Evolutionary conservation across 23 red algal species (phyloP), one percentile per base, ranked within the genome.

Genomic region (Gracilariopsis chorda): DNA sequence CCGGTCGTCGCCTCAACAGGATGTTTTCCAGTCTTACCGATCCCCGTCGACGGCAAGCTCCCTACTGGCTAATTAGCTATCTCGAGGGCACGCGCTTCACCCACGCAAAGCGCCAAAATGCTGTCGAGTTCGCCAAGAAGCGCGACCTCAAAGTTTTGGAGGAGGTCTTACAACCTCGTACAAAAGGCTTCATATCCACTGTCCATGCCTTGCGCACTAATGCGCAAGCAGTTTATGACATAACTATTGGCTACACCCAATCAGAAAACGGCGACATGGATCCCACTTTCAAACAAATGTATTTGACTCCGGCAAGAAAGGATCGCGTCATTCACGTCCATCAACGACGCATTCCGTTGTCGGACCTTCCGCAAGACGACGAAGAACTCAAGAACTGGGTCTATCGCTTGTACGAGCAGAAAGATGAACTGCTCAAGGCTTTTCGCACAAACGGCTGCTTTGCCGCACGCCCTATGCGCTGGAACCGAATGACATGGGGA

Each of bases 21-120:
- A 62, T 77, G 52, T 96, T 92, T 51, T 82, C 84, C 62, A 74
- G 72, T 81, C 90, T 96, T 32, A 83, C 88, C 21, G 94, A 96
- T 78, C 83, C 83, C 40, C 83, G 69, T 47, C 77, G 84, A 16
- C 58, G 48, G 39, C 77, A 60, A 36, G 56, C 40, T 23, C 95
- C 95, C 20, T 97, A 90, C 73, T 97, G 95, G 95, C 86, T 97
- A 3, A 91, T 97, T 55, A 89, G 46, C 56, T 97, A 94, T 58
- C 69, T 93, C 45, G 95, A 97, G 78, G 95, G 95, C 44, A 97
- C 95, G 4, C 83, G 95, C 8, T 90, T 90, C 65, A 97, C 84
- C 55, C 57, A 13, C 0, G 51, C 40, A 6, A 97, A 97, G 53
- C 79, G 61, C 20, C 61, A 58, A 10, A 71, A 92, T 28, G 83